Evolutionary conservation across 192 early-diverging fungal species (phyloP).

Genomic region (Coemansia sp.): DNA sequence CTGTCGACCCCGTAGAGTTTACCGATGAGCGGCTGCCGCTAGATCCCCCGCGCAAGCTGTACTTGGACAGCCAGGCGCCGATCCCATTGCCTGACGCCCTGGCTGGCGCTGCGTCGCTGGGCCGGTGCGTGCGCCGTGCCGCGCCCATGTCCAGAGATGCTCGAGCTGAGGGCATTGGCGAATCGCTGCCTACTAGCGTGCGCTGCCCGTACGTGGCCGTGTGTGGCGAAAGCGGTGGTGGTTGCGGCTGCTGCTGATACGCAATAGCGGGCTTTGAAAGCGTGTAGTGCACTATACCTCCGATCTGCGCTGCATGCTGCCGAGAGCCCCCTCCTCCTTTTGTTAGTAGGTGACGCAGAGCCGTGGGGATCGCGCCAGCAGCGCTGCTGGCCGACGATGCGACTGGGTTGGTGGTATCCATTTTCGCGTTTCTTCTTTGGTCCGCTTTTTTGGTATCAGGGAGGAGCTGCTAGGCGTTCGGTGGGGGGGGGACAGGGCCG

Average conservation of each 20-base stretch:
- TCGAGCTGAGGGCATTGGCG: conserved; percentile 25
- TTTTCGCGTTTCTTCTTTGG: conserved; percentile 7
- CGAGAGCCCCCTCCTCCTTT: conserved; percentile 25
- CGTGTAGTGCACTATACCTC: conserved; percentile 49
- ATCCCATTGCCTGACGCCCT: conserved; percentile 19
- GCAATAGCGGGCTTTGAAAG: conserved; percentile 36
- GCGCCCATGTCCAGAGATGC: conserved; percentile 40
- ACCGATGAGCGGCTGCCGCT: conserved; percentile 39
- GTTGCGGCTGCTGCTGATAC: conserved; percentile 32
- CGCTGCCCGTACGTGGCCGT: conserved; percentile 36
- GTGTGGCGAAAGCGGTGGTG: conserved; percentile 17
- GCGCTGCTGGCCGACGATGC: conserved; percentile 16
- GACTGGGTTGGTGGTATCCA: conserved; percentile 31
- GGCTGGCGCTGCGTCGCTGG: conserved; percentile 8
- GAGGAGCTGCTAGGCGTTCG: no score
- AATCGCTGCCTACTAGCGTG: conserved; percentile 43
- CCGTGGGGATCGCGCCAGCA: conserved; percentile 40
- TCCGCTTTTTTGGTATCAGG: no score
- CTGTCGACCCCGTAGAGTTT: conserved; percentile 39
- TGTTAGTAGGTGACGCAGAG: conserved; percentile 46
- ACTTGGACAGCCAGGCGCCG: conserved; percentile 51
- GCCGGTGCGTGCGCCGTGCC: not conserved
- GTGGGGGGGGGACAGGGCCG: not conserved
- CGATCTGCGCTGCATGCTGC: conserved; percentile 56
- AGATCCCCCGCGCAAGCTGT: conserved; percentile 29